These are phyloP conservation scores for Solanum chiquidenum DNA, from an alignment of 257 asterid species.

Conservation along the genomic window DNA sequence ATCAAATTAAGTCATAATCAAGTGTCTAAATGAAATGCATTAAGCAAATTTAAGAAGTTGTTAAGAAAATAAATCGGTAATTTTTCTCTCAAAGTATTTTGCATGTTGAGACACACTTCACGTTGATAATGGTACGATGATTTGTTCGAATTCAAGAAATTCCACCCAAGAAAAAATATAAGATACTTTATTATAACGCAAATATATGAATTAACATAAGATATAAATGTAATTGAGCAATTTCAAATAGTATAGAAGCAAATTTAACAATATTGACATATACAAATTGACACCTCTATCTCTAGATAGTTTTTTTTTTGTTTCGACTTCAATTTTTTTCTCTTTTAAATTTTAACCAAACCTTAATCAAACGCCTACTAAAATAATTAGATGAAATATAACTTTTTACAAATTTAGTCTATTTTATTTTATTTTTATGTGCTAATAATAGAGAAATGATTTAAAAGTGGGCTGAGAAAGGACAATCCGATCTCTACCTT, in stretches of 20 bases:
- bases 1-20: background rate
- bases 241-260: background rate
- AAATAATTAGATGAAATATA: background rate
- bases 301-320: background rate
- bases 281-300: background rate
- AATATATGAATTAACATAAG: background rate
- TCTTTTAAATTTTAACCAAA: background rate
- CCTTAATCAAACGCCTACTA: background rate
- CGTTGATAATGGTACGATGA: too few species aligned
- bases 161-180: too few species aligned
- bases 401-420: background rate
- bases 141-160: too few species aligned
- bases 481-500: background rate
- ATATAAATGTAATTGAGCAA: too few species aligned
- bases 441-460: background rate
- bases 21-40: background rate
- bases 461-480: background rate
- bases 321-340: background rate
- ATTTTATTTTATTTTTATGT: background rate
- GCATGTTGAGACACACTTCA: too few species aligned
- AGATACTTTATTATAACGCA: background rate
- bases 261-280: background rate
- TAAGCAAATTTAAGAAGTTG: background rate
- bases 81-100: background rate
- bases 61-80: too few species aligned